A percentile compares a stretch with the other conserved stretches of the same genome.
phyloP scores from a whole-genome alignment of 257 asterid genomes.

The Nemophila menziesii region DNA sequence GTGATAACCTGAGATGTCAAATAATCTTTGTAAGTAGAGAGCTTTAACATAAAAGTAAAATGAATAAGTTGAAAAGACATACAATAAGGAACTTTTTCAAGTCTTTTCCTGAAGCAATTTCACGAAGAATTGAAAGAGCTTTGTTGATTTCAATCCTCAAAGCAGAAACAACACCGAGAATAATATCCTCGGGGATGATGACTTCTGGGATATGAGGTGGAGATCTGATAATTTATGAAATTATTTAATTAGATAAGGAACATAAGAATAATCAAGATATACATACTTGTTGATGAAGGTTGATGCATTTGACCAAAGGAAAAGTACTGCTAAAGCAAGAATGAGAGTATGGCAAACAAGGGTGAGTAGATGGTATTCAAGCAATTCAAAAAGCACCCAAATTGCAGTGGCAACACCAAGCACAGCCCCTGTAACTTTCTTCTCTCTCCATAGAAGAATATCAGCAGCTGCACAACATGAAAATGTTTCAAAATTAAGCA shows the following conservation, averaged over 20 bases:
- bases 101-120: slow-evolving; percentile 74
- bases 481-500: neutral
- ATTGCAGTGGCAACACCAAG: slow-evolving; percentile 71
- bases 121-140: slow-evolving; percentile 51
- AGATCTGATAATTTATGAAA: slow-evolving; percentile 31
- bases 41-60: neutral
- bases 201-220: slow-evolving; percentile 73
- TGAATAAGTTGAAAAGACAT: slow-evolving; percentile 16
- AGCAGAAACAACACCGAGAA: slow-evolving; percentile 63
- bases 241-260: neutral
- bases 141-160: slow-evolving; percentile 58
- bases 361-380: slow-evolving; percentile 72
- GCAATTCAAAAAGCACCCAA: slow-evolving; percentile 89
- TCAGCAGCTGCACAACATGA: slow-evolving; percentile 61
- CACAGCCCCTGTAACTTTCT: slow-evolving; percentile 67
- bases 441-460: slow-evolving; percentile 81
- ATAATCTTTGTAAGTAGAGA: neutral
- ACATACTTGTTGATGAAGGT: slow-evolving; percentile 69
- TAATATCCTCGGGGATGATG: slow-evolving; percentile 59
- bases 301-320: slow-evolving; percentile 81
- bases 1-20: slow-evolving; percentile 41
- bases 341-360: slow-evolving; percentile 76
- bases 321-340: slow-evolving; percentile 49
- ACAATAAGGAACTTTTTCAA: slow-evolving; percentile 71
- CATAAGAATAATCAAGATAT: neutral